A percentile compares a stretch with the other conserved stretches of the same genome.
Evolutionary conservation across 306 rosid species (phyloP).

Genomic region (Trifolium subterraneum): DNA sequence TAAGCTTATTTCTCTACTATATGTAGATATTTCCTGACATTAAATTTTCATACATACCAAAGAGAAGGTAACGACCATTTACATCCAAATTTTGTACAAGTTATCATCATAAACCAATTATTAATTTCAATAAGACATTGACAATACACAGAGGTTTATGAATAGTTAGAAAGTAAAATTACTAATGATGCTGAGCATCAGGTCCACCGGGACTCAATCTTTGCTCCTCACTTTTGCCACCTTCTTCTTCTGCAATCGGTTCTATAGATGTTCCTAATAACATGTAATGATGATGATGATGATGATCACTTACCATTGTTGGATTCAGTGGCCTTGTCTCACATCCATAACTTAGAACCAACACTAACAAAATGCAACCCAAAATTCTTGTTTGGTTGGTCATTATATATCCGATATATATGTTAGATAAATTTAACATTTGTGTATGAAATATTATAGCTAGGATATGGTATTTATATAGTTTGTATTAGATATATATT

Average conservation of each 20-base stretch:
- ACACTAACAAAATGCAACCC: constrained; percentile 30
- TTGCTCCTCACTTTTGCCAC: constrained; percentile 26
- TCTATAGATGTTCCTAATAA: constrained; percentile 11
- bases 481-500: background rate
- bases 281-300: background rate
- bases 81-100: background rate
- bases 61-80: background rate
- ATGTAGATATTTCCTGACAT: too few species aligned
- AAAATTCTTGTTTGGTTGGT: background rate
- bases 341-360: constrained; percentile 39
- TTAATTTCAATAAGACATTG: constrained; percentile 4
- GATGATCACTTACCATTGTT: constrained; percentile 30
- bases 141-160: background rate
- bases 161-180: background rate
- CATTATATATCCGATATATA: background rate
- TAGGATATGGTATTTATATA: constrained; percentile 45
- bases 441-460: constrained; percentile 26
- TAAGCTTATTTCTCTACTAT: too few species aligned
- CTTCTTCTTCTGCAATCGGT: constrained; percentile 1
- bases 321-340: constrained; percentile 52
- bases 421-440: constrained; percentile 1
- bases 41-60: too few species aligned
- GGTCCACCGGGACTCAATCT: constrained; percentile 75
- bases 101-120: background rate
- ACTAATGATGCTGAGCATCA: constrained; percentile 57